Conservation (phyloP, 768 basidiomycete genomes). For the Mycena rebaudengoi region DNA sequence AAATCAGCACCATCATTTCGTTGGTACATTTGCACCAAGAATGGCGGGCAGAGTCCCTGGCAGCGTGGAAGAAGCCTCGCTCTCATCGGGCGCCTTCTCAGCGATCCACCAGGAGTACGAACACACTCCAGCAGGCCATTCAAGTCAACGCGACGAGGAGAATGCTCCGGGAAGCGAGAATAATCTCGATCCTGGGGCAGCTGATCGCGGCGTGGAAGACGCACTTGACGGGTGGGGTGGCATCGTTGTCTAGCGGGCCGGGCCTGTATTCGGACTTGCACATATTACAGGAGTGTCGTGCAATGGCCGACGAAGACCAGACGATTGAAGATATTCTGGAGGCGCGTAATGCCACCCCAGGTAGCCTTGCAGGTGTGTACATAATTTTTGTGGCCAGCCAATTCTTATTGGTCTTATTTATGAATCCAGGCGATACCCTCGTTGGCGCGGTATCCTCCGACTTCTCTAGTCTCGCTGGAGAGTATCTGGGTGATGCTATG, state of each 20-base stretch:
- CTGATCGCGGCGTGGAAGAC: conserved; percentile 7
- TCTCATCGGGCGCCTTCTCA: background rate
- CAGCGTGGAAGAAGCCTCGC: background rate
- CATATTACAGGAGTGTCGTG: conserved; percentile 3
- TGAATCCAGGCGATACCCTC: background rate
- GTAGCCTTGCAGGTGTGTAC: background rate
- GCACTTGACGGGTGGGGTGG: background rate
- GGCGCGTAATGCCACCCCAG: background rate
- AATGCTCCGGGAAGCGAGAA: background rate
- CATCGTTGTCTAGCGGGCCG: background rate
- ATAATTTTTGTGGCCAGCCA: background rate
- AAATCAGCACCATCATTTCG: background rate
- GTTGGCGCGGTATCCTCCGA: background rate
- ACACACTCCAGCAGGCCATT: background rate
- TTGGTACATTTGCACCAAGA: background rate
- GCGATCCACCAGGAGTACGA: background rate
- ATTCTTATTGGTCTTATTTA: background rate
- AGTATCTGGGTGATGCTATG: background rate
- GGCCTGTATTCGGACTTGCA: conserved; percentile 7
- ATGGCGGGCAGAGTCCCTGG: background rate
- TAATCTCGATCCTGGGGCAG: conserved; percentile 10
- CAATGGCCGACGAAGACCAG: background rate
- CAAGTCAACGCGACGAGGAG: background rate
- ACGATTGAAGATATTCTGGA: conserved; percentile 3
- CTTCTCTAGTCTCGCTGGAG: background rate